Conservation (phyloP, 78 protist species). For the Pelomyxa schiedti region DNA sequence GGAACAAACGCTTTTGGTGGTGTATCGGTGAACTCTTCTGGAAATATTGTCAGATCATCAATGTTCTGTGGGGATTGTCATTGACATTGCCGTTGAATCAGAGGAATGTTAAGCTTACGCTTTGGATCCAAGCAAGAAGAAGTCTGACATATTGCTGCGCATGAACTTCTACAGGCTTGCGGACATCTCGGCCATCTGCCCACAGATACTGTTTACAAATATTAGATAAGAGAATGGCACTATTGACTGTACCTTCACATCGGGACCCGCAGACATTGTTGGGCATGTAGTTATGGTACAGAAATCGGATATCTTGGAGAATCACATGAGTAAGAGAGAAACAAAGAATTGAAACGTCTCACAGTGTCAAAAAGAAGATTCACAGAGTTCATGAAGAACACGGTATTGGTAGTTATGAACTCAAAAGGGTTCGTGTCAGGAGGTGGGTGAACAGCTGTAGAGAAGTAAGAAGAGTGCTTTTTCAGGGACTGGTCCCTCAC, state of each 20-base stretch:
- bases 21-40: slow-evolving; percentile 21
- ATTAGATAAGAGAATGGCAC: no score
- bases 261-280: slow-evolving; percentile 49
- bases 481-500: no score
- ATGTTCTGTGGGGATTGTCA: no score
- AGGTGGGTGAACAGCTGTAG: no score
- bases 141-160: slow-evolving; percentile 83
- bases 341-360: background rate
- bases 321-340: no score
- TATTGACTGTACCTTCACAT: no score
- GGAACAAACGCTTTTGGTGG: slow-evolving; percentile 68
- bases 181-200: slow-evolving; percentile 74
- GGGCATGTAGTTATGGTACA: slow-evolving; percentile 66
- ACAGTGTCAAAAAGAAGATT: slow-evolving; percentile 61
- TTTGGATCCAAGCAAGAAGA: slow-evolving; percentile 90
- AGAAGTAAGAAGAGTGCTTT: no score
- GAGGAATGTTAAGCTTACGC: no score
- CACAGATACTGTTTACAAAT: slow-evolving; percentile 65
- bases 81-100: no score
- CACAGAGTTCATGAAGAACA: slow-evolving; percentile 53
- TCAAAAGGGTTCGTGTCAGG: background rate
- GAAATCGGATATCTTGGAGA: slow-evolving; percentile 47
- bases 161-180: slow-evolving; percentile 62
- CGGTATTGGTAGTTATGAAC: background rate
- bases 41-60: slow-evolving; percentile 79